phyloP scores from a whole-genome alignment of 1,284 basidiomycete genomes.

The Pholiota adiposa region DNA sequence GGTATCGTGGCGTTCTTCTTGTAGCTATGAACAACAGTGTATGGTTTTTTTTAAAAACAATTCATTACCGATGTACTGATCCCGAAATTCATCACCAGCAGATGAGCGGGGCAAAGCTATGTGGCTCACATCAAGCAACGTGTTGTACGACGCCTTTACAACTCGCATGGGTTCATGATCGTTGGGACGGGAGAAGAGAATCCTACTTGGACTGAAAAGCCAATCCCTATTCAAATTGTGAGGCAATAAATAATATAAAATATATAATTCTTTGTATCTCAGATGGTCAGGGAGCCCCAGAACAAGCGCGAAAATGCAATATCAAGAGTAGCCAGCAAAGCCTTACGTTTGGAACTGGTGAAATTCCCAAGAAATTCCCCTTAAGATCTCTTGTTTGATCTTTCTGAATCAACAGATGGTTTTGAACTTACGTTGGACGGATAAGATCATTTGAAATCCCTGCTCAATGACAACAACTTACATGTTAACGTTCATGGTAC shows the following conservation, averaged over 20 bases:
- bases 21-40: conserved; percentile 23
- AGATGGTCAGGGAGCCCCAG: conserved; percentile 18
- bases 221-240: conserved; percentile 31
- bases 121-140: conserved; percentile 33
- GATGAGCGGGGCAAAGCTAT: conserved; percentile 24
- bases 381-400: neutral
- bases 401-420: too few relatives aligned
- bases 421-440: too few relatives aligned
- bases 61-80: neutral
- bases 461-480: too few relatives aligned
- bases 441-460: too few relatives aligned
- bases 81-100: conserved; percentile 7
- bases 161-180: conserved; percentile 30
- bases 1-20: conserved; percentile 28
- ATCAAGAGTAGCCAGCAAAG: neutral
- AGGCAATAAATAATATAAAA: conserved; percentile 10
- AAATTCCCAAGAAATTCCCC: too few relatives aligned
- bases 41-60: neutral
- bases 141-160: conserved; percentile 30
- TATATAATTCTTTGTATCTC: neutral
- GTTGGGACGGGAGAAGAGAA: conserved; percentile 32
- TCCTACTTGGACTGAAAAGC: conserved; percentile 28
- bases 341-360: neutral
- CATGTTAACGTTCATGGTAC: too few relatives aligned
- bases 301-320: neutral